A percentile compares a stretch with the other conserved stretches of the same genome.
These are phyloP conservation scores for Polymyxa betae DNA, from an alignment of 208 protist genomes.

Conservation along the genomic window DNA sequence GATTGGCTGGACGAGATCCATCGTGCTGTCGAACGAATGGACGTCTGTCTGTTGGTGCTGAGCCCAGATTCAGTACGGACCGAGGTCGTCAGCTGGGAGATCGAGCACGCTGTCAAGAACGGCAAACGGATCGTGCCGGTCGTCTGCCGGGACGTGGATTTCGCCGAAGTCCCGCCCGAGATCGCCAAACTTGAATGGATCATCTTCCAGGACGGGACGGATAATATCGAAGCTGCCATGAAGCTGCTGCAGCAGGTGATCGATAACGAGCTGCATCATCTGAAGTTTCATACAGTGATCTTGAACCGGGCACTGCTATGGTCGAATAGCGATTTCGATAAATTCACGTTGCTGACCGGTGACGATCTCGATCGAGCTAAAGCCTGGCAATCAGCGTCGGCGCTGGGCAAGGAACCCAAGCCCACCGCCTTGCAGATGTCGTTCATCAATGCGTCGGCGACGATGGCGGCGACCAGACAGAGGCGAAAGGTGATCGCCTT, in stretches of 20 bases:
- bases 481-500: not conserved
- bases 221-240: conserved; percentile 45
- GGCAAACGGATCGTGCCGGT: conserved; percentile 53
- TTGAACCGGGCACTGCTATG: conserved; percentile 13
- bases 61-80: conserved; percentile 40
- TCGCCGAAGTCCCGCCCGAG: not conserved
- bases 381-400: conserved; percentile 4
- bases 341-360: conserved; percentile 31
- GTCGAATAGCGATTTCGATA: conserved; percentile 48
- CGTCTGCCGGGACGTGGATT: conserved; percentile 20
- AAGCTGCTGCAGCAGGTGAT: conserved; percentile 47
- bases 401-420: conserved; percentile 41
- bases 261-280: conserved; percentile 23
- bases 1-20: conserved; percentile 54
- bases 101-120: conserved; percentile 57
- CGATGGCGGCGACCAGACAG: not conserved
- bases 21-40: conserved; percentile 26
- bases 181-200: conserved; percentile 56
- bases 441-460: conserved; percentile 8
- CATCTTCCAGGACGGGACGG: conserved; percentile 36
- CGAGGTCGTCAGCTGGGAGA: conserved; percentile 43
- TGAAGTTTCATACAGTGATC: conserved; percentile 46
- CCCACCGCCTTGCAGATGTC: conserved; percentile 32
- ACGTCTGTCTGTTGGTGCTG: conserved; percentile 48
- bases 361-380: conserved; percentile 38